Conservation (phyloP, 208 protist genomes). For the Endotrypanum monterogeii region DNA sequence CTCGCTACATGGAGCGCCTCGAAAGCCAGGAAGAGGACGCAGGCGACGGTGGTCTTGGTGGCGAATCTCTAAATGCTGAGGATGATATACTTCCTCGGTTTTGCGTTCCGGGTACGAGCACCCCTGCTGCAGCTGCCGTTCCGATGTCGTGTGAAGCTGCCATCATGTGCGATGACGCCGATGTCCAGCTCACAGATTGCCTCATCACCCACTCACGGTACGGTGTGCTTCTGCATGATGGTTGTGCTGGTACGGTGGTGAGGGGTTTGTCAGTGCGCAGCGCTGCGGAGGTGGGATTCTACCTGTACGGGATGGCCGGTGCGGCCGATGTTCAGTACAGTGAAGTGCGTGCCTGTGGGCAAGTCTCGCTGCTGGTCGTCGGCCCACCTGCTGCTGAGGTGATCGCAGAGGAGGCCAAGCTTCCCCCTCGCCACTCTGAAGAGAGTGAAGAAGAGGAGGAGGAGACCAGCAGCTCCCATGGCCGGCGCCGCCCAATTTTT, state of each 20-base stretch:
- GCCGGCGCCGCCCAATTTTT: constrained; percentile 24
- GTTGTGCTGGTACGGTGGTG: constrained; percentile 44
- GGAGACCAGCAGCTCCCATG: not conserved
- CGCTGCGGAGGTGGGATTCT: constrained; percentile 59
- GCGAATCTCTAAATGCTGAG: constrained; percentile 11
- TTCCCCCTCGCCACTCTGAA: constrained; percentile 32
- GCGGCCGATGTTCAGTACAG: constrained; percentile 42
- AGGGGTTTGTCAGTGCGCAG: constrained; percentile 48
- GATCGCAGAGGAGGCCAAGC: constrained; percentile 24
- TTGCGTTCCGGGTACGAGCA: constrained; percentile 26
- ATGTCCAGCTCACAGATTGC: constrained; percentile 59
- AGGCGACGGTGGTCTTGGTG: not conserved
- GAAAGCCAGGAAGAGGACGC: constrained; percentile 22
- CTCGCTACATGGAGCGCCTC: constrained; percentile 15
- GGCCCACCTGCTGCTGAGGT: constrained; percentile 45
- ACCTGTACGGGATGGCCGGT: constrained; percentile 55
- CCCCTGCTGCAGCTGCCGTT: constrained; percentile 4
- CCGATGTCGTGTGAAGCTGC: constrained; percentile 51
- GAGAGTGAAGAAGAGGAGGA: constrained; percentile 57
- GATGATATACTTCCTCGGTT: constrained; percentile 40
- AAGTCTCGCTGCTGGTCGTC: constrained; percentile 66
- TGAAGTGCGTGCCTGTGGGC: constrained; percentile 48
- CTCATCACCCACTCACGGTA: constrained; percentile 64
- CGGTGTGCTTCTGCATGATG: constrained; percentile 57
- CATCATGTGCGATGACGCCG: constrained; percentile 76